Evolutionary conservation across 441 rosid genomes (phyloP).

Genomic region (California macrophylla): DNA sequence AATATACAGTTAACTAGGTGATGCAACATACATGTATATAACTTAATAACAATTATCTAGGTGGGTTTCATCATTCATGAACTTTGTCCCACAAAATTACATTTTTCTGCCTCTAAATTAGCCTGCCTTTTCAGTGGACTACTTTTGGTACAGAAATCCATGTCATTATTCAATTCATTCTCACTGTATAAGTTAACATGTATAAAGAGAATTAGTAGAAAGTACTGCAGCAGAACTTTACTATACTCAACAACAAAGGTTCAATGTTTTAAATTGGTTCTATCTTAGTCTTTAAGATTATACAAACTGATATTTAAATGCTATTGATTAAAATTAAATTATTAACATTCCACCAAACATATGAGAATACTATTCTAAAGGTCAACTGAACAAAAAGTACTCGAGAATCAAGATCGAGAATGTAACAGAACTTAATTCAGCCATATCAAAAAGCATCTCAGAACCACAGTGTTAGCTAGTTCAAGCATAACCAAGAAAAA

Average conservation of each 20-base stretch:
- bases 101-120: background rate
- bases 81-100: no score
- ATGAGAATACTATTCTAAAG: background rate
- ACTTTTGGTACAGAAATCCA: background rate
- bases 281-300: background rate
- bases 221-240: background rate
- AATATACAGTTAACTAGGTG: background rate
- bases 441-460: background rate
- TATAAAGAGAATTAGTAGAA: background rate
- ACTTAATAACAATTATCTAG: background rate
- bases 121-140: background rate
- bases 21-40: background rate
- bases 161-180: background rate
- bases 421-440: background rate
- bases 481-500: background rate
- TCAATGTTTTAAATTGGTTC: background rate
- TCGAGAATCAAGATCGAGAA: background rate
- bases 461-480: background rate
- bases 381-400: background rate
- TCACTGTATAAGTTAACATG: background rate
- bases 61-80: no score
- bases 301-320: background rate
- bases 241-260: background rate
- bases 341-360: background rate
- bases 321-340: background rate